Base-by-base conservation (phyloP, 2,329 filamentous ascomycete species). In the Beauveria australis region DNA sequence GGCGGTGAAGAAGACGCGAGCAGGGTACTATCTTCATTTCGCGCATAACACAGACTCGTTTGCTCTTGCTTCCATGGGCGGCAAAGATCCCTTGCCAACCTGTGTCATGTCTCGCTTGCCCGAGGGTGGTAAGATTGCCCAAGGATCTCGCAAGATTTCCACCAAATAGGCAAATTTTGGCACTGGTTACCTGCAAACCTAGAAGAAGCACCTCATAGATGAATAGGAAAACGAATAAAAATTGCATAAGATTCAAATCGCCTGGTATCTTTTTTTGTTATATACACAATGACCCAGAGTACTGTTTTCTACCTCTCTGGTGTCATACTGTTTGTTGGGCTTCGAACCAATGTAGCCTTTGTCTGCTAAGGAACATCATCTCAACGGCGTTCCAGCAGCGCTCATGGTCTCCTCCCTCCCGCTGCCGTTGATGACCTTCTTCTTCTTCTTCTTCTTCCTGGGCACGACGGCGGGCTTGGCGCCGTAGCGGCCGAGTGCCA, bases 31-130 rank as follows among this genome's bases (percentile, higher is more conserved):
- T 70, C 82, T 99, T 56, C 93, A 93, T 73, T 99, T 96, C 76
- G 92, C 89, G 1, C 94, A 99, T 78, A 99, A 97, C 70, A 99
- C 94, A 0, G 93, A 97, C 71, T 86, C 83, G 1, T 88, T 89
- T 77, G 92, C 92, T 6, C 76, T 99, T 58, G 91, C 92, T 1
- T 95, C 91, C 3, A 95, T 97, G 90, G 85, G 88, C 43, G 89
- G 88, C 1, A 82, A 85, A 28, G 92, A 97, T 65, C 79, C 78
- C 52, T 83, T 84, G 59, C 91, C 94, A 0, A 77, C 84, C 40
- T 94, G 89, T 66, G 89, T 93, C 61, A 97, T 99, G 92, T 96
- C 92, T 63, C 87, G 94, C 56, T 87, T 83, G 51, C 71, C 74
- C 3, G 73, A 79, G 49, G 72, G 79, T 66, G 78, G 79, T 66